phyloP scores from a whole-genome alignment of 164 flowering plant genomes.

The Buxus sempervirens region DNA sequence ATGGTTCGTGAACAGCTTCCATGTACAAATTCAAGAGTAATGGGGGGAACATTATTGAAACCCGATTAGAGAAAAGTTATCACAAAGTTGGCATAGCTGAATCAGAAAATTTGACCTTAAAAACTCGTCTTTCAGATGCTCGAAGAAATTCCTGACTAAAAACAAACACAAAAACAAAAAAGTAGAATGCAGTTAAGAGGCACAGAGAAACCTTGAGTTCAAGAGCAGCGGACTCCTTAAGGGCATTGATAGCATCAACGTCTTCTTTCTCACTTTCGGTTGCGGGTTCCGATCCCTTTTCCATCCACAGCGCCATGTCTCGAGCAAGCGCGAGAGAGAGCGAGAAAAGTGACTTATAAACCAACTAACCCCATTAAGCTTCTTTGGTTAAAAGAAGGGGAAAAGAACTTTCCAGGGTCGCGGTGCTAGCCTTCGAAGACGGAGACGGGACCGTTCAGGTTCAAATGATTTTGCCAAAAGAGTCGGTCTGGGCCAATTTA shows the following conservation, averaged over 20 bases:
- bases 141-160: not conserved
- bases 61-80: not conserved
- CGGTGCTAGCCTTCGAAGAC: no score
- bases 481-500: no score
- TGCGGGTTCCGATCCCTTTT: slow-evolving; percentile 56
- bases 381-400: no score
- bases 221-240: slow-evolving; percentile 75
- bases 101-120: not conserved
- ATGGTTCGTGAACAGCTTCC: not conserved
- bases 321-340: no score
- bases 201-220: slow-evolving; percentile 64
- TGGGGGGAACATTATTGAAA: not conserved
- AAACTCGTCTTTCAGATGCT: not conserved
- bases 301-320: slow-evolving; percentile 73
- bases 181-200: not conserved
- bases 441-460: no score
- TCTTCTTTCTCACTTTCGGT: slow-evolving; percentile 71
- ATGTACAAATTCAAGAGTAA: not conserved
- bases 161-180: not conserved
- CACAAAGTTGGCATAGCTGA: not conserved
- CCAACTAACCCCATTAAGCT: no score
- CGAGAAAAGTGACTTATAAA: no score
- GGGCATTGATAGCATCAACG: slow-evolving; percentile 73
- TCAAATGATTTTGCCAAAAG: no score
- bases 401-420: no score